Evolutionary conservation across 169 alveolate species (phyloP).

Genomic region (Cryptosporidium ryanae): DNA sequence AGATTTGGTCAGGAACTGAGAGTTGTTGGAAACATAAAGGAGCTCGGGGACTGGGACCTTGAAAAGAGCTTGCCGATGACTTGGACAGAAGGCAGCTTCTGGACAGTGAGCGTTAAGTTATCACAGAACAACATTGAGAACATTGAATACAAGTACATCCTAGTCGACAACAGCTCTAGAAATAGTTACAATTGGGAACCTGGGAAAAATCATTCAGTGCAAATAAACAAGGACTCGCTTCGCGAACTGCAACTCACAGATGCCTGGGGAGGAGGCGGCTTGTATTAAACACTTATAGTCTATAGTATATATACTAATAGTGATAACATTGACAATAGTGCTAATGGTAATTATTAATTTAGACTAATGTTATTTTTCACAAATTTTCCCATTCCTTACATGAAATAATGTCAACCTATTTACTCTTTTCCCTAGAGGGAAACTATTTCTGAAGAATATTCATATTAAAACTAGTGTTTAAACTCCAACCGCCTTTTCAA

Average conservation of each 20-base stretch:
- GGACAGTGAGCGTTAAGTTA: constrained; percentile 29
- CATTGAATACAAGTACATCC: constrained; percentile 69
- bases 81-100: constrained; percentile 62
- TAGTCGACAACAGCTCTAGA: neutral
- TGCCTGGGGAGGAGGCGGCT: constrained; percentile 75
- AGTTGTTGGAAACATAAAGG: constrained; percentile 67
- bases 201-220: constrained; percentile 64
- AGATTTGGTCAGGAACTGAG: constrained; percentile 55
- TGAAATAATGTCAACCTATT: no score
- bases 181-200: constrained; percentile 57
- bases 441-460: no score
- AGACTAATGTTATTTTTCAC: neutral
- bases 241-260: constrained; percentile 54
- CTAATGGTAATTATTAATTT: neutral
- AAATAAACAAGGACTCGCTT: constrained; percentile 26
- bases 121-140: constrained; percentile 9
- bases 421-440: no score
- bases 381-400: no score
- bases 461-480: neutral
- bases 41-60: constrained; percentile 60
- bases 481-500: constrained; percentile 61
- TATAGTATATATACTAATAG: no score
- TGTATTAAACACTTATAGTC: neutral
- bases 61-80: constrained; percentile 37
- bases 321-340: no score